A percentile compares a stretch with the other conserved stretches of the same genome.
phyloP scores from a whole-genome alignment of 257 asterid species.

The Schizonepeta tenuifolia region DNA sequence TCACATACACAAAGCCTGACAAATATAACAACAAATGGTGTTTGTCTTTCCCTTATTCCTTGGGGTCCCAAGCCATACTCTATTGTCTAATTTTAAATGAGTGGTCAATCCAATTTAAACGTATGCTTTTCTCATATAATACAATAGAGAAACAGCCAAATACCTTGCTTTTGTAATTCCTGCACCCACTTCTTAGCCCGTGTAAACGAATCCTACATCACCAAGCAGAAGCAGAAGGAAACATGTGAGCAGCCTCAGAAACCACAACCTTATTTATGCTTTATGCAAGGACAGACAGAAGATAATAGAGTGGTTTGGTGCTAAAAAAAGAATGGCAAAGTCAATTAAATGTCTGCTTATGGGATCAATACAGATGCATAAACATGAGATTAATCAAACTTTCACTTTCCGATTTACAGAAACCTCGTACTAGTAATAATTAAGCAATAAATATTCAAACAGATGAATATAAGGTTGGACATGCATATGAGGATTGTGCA shows the following conservation, averaged over 20 bases:
- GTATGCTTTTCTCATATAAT: neutral
- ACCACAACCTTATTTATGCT: neutral
- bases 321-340: conserved; percentile 11
- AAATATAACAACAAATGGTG: conserved; percentile 1
- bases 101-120: neutral
- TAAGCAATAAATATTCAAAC: neutral
- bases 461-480: conserved; percentile 15
- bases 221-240: conserved; percentile 26
- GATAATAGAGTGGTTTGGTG: neutral
- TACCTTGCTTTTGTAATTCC: conserved; percentile 94
- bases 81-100: neutral
- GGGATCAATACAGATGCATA: conserved; percentile 10
- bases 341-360: neutral
- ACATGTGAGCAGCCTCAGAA: conserved; percentile 15
- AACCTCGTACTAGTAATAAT: neutral
- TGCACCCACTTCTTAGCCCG: conserved; percentile 99
- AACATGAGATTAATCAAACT: conserved; percentile 4
- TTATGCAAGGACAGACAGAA: neutral
- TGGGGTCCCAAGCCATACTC: conserved; percentile 12
- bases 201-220: conserved; percentile 71
- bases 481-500: conserved; percentile 22
- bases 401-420: conserved; percentile 6
- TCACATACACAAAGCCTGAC: conserved; percentile 2
- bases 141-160: conserved; percentile 7
- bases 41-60: conserved; percentile 16